These are phyloP conservation scores for Agrocybe pediades DNA, from an alignment of 768 basidiomycete genomes.

Conservation along the genomic window DNA sequence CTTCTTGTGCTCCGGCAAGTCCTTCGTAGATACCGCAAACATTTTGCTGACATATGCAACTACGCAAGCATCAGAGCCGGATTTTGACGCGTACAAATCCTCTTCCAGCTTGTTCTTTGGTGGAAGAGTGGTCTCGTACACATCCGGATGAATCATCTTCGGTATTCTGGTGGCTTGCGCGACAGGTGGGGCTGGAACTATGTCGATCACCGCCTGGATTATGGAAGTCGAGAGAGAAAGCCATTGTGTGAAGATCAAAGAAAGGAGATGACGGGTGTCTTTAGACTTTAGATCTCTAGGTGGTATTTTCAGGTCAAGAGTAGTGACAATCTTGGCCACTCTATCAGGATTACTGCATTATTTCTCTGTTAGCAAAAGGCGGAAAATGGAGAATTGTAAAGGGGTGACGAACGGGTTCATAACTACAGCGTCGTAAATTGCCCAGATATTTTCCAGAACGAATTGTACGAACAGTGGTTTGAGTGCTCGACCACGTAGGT, in stretches of 20 bases:
- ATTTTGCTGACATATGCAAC: conserved; percentile 97
- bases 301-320: conserved; percentile 80
- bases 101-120: conserved; percentile 83
- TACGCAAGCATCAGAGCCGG: conserved; percentile 55
- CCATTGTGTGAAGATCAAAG: conserved; percentile 93
- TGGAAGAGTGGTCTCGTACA: conserved; percentile 55
- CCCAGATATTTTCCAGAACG: conserved; percentile 96
- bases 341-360: conserved; percentile 81
- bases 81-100: conserved; percentile 76
- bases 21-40: conserved; percentile 85
- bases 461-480: conserved; percentile 98
- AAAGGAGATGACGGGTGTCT: conserved; percentile 82
- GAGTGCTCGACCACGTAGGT: conserved; percentile 80
- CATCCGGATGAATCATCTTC: conserved; percentile 87
- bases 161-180: conserved; percentile 87
- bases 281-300: conserved; percentile 92
- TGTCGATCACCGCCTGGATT: conserved; percentile 89
- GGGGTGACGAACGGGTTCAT: conserved; percentile 77
- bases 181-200: conserved; percentile 84
- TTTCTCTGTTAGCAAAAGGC: conserved; percentile 17
- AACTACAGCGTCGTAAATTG: conserved; percentile 89
- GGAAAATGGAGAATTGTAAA: background rate
- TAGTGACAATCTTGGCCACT: conserved; percentile 81
- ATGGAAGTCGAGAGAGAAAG: conserved; percentile 90
- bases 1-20: conserved; percentile 87